phyloP scores from a whole-genome alignment of 164 flowering plant genomes.

The Berberis thunbergii region DNA sequence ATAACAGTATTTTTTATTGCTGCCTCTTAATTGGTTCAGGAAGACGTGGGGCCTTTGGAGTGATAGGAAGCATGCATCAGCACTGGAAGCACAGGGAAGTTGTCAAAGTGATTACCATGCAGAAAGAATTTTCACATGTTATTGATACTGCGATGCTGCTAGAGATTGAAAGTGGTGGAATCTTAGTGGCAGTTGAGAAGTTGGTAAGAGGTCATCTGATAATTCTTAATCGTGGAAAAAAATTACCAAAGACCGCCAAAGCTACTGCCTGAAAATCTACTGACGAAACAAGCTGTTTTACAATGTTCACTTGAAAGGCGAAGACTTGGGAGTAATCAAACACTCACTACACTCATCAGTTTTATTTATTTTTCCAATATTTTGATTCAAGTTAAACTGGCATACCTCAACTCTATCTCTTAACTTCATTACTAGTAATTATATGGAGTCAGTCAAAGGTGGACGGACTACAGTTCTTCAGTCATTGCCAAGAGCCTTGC shows the following conservation, averaged over 20 bases:
- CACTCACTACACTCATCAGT: background rate
- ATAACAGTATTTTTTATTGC: too few relatives aligned
- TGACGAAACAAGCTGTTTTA: slow-evolving; percentile 61
- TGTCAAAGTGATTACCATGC: slow-evolving; percentile 79
- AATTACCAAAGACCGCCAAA: slow-evolving; percentile 67
- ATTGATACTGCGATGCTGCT: slow-evolving; percentile 51
- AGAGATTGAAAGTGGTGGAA: slow-evolving; percentile 75
- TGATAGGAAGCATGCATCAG: slow-evolving; percentile 75
- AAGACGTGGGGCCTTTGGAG: slow-evolving; percentile 89
- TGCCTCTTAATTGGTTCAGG: slow-evolving; percentile 31
- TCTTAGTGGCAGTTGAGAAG: slow-evolving; percentile 59
- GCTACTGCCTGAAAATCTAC: slow-evolving; percentile 34
- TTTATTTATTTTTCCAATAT: slow-evolving; percentile 4
- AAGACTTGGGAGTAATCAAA: slow-evolving; percentile 69
- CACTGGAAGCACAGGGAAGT: slow-evolving; percentile 98
- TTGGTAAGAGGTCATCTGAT: slow-evolving; percentile 77
- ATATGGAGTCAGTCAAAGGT: background rate
- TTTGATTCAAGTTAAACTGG: slow-evolving; percentile 35
- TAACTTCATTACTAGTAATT: background rate
- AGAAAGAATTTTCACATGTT: slow-evolving; percentile 38
- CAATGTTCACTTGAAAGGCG: slow-evolving; percentile 70
- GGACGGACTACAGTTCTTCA: background rate
- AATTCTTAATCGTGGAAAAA: slow-evolving; percentile 76
- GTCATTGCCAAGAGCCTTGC: background rate
- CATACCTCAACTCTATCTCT: slow-evolving; percentile 17